Evolutionary conservation across 257 asterid genomes (phyloP).

Genomic region (Anisodus acutangulus): DNA sequence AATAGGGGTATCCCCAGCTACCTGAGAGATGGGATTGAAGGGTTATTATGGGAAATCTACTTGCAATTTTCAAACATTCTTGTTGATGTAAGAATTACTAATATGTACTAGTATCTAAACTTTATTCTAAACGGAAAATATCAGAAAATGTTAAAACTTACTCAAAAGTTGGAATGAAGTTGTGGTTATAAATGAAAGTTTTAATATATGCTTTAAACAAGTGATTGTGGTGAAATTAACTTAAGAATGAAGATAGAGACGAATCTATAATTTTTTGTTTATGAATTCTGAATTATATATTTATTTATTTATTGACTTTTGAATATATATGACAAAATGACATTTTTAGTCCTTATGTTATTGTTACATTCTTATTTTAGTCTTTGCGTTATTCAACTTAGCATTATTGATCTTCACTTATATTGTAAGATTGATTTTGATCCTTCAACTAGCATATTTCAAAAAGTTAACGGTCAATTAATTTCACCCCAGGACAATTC

Average conservation of each 20-base stretch:
- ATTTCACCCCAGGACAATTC: too few relatives aligned
- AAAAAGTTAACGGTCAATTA: too few relatives aligned
- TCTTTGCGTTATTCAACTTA: too few relatives aligned
- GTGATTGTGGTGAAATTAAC: neutral
- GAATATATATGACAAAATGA: too few relatives aligned
- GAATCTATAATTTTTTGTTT: too few relatives aligned
- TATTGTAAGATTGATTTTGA: too few relatives aligned
- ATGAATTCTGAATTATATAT: too few relatives aligned
- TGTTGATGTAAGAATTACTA: neutral
- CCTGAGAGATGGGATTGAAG: constrained; percentile 26
- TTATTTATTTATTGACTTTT: too few relatives aligned
- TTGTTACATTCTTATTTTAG: too few relatives aligned
- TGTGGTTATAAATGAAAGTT: neutral
- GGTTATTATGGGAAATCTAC: neutral
- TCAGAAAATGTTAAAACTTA: neutral
- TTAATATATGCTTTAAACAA: neutral
- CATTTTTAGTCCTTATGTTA: too few relatives aligned
- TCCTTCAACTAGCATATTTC: too few relatives aligned
- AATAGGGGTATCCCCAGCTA: neutral
- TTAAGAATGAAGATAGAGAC: neutral
- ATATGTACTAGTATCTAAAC: neutral
- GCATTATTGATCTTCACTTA: too few relatives aligned
- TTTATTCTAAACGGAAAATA: neutral
- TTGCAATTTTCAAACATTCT: neutral
- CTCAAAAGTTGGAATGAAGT: neutral